These are phyloP conservation scores for Raddia guianensis DNA, from an alignment of 176 grass and related monocot genomes.

Conservation along the genomic window DNA sequence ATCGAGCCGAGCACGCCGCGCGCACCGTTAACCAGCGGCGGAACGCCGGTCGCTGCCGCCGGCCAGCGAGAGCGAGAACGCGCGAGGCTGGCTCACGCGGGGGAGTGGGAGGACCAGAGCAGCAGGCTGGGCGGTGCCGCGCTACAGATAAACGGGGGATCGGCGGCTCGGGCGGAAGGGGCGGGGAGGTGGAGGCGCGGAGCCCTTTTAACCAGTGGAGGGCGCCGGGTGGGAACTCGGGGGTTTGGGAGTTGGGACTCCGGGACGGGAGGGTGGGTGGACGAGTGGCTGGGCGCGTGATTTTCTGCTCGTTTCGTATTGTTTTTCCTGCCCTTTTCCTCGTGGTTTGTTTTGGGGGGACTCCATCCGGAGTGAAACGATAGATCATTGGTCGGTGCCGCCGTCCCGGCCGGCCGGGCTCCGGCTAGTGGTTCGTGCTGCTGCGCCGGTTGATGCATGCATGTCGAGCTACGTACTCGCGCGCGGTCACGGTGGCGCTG, in stretches of 20 bases:
- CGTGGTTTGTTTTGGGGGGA: neutral
- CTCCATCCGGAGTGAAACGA: neutral
- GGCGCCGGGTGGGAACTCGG: neutral
- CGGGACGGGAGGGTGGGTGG: neutral
- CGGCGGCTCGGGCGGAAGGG: neutral
- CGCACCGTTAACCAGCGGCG: neutral
- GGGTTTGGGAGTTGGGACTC: too few relatives aligned
- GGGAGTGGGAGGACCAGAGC: neutral
- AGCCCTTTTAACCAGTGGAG: too few relatives aligned
- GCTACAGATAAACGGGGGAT: conserved; percentile 43
- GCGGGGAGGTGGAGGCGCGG: neutral
- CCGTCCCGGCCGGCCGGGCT: neutral
- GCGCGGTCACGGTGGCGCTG: too few relatives aligned
- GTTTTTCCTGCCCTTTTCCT: conserved; percentile 8
- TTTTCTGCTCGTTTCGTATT: too few relatives aligned
- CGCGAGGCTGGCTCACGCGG: too few relatives aligned
- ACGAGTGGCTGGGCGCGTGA: too few relatives aligned
- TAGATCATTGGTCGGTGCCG: conserved; percentile 12
- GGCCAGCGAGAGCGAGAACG: too few relatives aligned
- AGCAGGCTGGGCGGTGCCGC: neutral
- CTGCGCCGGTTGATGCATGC: neutral
- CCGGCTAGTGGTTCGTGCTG: neutral
- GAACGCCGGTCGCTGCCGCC: neutral
- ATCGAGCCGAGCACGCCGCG: neutral
- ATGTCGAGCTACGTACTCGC: neutral